Percentiles rank a stretch among this genome's conserved stretches.
phyloP scores from a whole-genome alignment of 495 filamentous ascomycete genomes.

The Aspergillus sclerotiicarbonarius region DNA sequence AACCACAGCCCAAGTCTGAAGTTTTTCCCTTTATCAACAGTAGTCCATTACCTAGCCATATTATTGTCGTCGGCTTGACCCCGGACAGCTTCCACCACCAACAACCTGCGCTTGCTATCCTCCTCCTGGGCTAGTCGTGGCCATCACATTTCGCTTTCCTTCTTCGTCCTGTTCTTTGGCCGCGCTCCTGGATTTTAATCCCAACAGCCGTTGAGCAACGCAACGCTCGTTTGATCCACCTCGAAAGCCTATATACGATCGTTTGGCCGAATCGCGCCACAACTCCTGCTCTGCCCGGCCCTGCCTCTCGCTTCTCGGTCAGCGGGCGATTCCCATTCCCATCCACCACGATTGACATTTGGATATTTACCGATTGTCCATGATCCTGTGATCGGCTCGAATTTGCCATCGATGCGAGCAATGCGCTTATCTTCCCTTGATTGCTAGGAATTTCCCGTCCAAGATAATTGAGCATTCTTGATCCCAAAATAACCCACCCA shows the following conservation, averaged over 20 bases:
- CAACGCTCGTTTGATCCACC: not conserved
- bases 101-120: not conserved
- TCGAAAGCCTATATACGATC: conserved; percentile 6
- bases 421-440: conserved; percentile 13
- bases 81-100: not conserved
- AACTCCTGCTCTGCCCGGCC: not conserved
- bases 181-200: not conserved
- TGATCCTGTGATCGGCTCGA: not conserved
- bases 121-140: not conserved
- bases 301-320: conserved; percentile 13
- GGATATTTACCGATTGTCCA: not conserved
- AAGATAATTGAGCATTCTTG: conserved; percentile 24
- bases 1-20: too few species aligned
- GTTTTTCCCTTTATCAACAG: conserved; percentile 7
- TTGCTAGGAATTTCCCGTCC: conserved; percentile 17
- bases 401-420: conserved; percentile 7
- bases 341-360: not conserved
- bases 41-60: not conserved
- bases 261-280: not conserved
- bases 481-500: conserved; percentile 2
- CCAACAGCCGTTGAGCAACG: not conserved
- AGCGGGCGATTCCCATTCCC: not conserved
- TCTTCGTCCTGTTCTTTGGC: not conserved
- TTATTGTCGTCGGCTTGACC: not conserved
- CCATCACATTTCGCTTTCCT: not conserved